Percentiles rank a stretch among this genome's conserved stretches.
Conservation (phyloP, 2,329 filamentous ascomycete genomes). For the Elsinoe batatas region DNA sequence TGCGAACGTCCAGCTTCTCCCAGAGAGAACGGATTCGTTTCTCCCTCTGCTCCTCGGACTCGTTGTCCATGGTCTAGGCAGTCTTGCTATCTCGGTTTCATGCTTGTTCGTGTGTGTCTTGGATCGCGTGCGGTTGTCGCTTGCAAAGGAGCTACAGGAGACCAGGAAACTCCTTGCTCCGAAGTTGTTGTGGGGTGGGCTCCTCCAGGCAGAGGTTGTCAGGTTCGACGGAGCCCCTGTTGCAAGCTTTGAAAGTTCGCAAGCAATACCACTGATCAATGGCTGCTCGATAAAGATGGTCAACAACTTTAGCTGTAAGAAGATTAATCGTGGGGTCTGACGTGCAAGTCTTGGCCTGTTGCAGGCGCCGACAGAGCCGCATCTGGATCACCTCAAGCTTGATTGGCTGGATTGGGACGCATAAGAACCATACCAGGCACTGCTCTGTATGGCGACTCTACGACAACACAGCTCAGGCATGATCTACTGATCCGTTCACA, state of each 20-base stretch:
- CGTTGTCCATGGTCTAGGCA: constrained; percentile 53
- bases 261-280: not conserved
- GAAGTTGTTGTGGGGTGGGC: too few relatives aligned
- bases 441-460: not conserved
- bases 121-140: not conserved
- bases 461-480: not conserved
- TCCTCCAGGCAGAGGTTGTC: not conserved
- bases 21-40: constrained; percentile 75
- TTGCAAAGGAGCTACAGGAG: not conserved
- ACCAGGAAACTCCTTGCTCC: not conserved
- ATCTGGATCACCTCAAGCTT: not conserved
- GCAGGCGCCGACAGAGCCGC: constrained; percentile 2
- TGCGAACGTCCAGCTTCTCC: constrained; percentile 66
- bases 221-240: not conserved
- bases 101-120: not conserved
- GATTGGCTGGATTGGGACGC: not conserved
- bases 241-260: not conserved
- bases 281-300: not conserved
- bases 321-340: constrained; percentile 10
- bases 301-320: not conserved
- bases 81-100: constrained; percentile 21
- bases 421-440: not conserved
- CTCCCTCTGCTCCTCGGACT: constrained; percentile 70
- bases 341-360: not conserved
- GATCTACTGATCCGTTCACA: not conserved